Base-by-base conservation (phyloP, 2,329 filamentous ascomycete genomes). In the Phoma sp. region DNA sequence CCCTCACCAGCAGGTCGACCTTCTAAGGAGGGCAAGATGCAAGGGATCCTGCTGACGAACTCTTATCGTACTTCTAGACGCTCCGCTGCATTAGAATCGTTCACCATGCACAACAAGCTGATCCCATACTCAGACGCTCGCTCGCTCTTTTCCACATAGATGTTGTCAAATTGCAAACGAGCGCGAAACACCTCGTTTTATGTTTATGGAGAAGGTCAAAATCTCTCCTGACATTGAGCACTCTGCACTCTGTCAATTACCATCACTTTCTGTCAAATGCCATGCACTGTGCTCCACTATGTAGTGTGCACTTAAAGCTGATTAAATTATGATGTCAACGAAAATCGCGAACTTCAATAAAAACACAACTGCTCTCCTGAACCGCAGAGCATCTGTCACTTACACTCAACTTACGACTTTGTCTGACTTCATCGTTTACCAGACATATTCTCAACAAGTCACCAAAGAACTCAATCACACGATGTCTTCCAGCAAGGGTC, bases 401-500 rank as follows among this genome's bases (percentile, higher is more conserved):
- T 25, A 29, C 36, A 51, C 3, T 24, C 21, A 13, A 21, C 9
- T 32, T 10, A 24, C 24, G n/a, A 39, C 15, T 33, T 36, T 49
- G 25, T 6, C 19, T 9, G 6, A 24, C 21, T 8, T 19, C 4
- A 19, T 13, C 15, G 21, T 2, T 12, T 25, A 22, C 25, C 13
- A 33, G 37, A 10, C 24, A 10, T 38, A 15, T 12, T 19, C 8
- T 13, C 27, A 21, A 50, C 41, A 6, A 15, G n/a, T 39, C 35
- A 27, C 17, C 21, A 53, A 33, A 33, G 50, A 15, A 37, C 33
- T 7, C 31, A 52, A 29, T n/a, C 91, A 96, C 77, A 65, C 39
- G 39, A 67, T 66, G 63, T 65, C 60, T 25, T 62, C 69, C 40
- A 56, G 63, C 56, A 75, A 75, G 46, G 63, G 61, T n/a, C 68